phyloP scores from a whole-genome alignment of 257 asterid genomes.

The Jaltomata sinuosa region DNA sequence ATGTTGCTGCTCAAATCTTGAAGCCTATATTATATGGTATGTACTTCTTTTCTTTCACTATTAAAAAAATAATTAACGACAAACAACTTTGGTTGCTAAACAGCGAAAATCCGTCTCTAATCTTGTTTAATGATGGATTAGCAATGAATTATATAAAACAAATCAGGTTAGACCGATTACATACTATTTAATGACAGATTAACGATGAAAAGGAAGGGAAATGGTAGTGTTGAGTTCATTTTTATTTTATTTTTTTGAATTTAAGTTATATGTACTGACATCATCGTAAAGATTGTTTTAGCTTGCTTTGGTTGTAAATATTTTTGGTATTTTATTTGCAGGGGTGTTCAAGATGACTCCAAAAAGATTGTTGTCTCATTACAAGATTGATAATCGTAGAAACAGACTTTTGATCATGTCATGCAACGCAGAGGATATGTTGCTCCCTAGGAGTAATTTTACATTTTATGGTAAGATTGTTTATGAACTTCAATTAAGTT shows the following conservation, averaged over 20 bases:
- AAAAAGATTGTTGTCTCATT: conserved; percentile 82
- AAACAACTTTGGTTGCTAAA: background rate
- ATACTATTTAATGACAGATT: background rate
- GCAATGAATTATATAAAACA: no score
- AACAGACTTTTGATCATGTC: conserved; percentile 69
- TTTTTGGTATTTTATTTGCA: conserved; percentile 1
- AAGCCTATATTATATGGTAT: conserved; percentile 79
- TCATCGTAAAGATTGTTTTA: no score
- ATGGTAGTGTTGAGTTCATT: background rate
- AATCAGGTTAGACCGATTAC: no score
- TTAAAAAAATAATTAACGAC: background rate
- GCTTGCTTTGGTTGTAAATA: background rate
- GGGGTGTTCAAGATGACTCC: conserved; percentile 96
- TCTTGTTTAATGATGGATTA: background rate
- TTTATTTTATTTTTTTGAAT: background rate
- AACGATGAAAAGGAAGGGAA: background rate
- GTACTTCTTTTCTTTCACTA: background rate
- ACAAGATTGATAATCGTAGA: conserved; percentile 64
- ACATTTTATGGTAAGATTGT: conserved; percentile 56
- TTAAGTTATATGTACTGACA: background rate
- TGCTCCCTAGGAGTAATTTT: conserved; percentile 86
- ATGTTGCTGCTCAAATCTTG: conserved; percentile 65
- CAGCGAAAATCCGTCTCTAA: background rate
- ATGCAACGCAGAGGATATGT: conserved; percentile 97
- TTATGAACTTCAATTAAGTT: background rate